Base-by-base conservation (phyloP, 1,284 basidiomycete species). In the Gastroboletus turbinatus region DNA sequence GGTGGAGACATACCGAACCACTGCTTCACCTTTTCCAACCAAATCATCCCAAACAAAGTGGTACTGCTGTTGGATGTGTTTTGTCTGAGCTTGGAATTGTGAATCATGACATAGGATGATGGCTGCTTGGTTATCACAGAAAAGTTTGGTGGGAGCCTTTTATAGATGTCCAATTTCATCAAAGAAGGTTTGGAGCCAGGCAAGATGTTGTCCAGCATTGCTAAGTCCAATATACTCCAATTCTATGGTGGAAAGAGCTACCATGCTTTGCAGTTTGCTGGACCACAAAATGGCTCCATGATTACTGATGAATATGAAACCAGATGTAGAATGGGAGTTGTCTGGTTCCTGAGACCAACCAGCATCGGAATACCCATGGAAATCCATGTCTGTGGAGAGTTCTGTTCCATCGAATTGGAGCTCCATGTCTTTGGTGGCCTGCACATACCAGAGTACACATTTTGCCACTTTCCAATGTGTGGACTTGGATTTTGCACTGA, bases 51-150 rank as follows among this genome's bases (percentile, higher is more conserved):
- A 55, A 50, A 73, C 53, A 54, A 68, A 69, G 58, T 72, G 67
- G 40, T 64, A 65, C n/a, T 66, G 63, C 17, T 23, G 4, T 21
- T 59, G 53, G 8, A 81, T 78, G 57, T 82, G 79, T 56, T 80
- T 80, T 0, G 74, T 75, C 5, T 71, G 52, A 4, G 67, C 64
- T 43, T 73, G 72, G 50, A 71, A 69, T 11, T 64, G 57, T 14
- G 70, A 63, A 43, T 75, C 67, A 1, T 64, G 52, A 2, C 64
- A 60, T 2, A 79, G 53, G 1, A 56, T 56, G 38, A 78, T 72
- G 3, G 71, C 65, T 29, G 27, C 27, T 9, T 27, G 27, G 27
- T 27, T 27, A 7, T 27, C 6, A 27, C 27, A 27, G 27, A 27
- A 29, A 1, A 0, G 69, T 60, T 43, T 76, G 78, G 55, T 79